Base-by-base conservation (phyloP, 176 grass and related monocot species). In the Oryza meyeriana region DNA sequence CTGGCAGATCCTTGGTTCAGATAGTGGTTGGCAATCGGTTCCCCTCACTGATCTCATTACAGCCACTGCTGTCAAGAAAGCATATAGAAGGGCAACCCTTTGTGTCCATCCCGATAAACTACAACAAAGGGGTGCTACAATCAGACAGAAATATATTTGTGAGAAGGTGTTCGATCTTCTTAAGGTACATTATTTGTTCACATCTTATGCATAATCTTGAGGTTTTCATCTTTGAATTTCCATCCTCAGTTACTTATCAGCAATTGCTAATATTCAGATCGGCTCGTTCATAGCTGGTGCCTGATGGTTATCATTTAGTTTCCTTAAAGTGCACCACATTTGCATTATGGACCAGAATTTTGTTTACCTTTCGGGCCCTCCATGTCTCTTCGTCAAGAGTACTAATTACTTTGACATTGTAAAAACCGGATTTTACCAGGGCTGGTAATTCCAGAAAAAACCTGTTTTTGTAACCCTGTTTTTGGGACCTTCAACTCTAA, bases 141-240 rank as follows among this genome's bases (percentile, higher is more conserved):
- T 99, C 50, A 94, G 92, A 69, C 97, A 94, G 66, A 99, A 96
- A 76, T 99, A 99, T 77, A 90, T 99, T 61, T 95, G 97, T 38
- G 97, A 99, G 89, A 99, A 99, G 81, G 97, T 99, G 47, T 99
- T 94, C 77, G 97, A 99, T 90, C 97, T 96, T 78, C 97, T 99
- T 74, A 99, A 99, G 97, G 97, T 95, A 71, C 41, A 75, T 90
- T 81, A 18, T 52, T 83, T 69, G 50, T 63, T 79, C 17, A 66
- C 17, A 81, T 44, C 35, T 33, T 73, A 20, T 79, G 62, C 61
- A 55, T 67, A 79, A 48, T 20, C 6, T 76, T 82, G 74, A 61
- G 7, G 35, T 69, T 82, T 82, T 58, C 22, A 79, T 85, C 26
- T 83, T 80, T 73, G 9, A 26, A 27, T 83, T 79, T 41, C 39